These are phyloP conservation scores for Ulota crispa DNA, from an alignment of 225 moss, liverwort and hornwort genomes.

Conservation along the genomic window DNA sequence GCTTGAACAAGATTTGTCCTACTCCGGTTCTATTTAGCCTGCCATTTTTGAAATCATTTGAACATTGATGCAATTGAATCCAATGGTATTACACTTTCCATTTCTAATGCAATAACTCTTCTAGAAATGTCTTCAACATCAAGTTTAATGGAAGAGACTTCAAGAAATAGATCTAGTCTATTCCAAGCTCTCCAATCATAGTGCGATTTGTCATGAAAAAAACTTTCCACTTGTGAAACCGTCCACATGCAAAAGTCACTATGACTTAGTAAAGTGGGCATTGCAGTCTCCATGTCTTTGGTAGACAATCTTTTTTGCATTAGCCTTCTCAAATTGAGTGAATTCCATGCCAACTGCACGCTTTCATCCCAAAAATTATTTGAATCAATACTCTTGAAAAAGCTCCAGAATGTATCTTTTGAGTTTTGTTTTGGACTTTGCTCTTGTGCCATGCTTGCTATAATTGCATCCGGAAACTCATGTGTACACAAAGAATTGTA, in stretches of 20 bases:
- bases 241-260: not conserved
- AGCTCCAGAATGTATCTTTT: not conserved
- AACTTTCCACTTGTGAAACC: not conserved
- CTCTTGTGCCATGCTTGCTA: not conserved
- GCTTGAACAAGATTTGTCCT: not conserved
- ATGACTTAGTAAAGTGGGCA: too few relatives aligned
- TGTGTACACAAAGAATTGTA: not conserved
- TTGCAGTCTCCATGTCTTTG: too few relatives aligned
- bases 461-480: not conserved
- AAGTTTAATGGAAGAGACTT: not conserved
- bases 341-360: not conserved
- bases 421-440: accelerated
- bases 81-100: not conserved
- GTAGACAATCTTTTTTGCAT: not conserved
- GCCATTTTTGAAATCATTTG: not conserved
- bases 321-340: not conserved
- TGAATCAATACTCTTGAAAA: not conserved
- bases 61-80: not conserved
- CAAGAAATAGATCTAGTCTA: not conserved
- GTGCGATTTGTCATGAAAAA: not conserved
- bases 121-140: not conserved
- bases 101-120: not conserved
- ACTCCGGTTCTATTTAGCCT: not conserved
- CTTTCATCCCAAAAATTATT: not conserved
- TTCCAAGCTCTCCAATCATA: not conserved